Evolutionary conservation across 352 stramenopile species (phyloP).

Genomic region (Phytophthora melonis): DNA sequence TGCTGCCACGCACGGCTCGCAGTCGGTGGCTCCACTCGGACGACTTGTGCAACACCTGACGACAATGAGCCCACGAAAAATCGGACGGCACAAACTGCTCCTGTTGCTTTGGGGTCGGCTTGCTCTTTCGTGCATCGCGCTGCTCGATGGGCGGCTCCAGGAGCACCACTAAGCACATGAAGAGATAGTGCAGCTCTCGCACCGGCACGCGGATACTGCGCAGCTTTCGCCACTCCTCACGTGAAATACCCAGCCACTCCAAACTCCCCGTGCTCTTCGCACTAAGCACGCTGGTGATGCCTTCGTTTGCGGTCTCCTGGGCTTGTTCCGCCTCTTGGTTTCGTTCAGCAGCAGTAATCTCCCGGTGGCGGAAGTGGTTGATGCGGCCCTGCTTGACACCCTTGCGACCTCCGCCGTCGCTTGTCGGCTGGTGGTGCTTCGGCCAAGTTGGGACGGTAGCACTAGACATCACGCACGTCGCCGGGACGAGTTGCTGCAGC

Average conservation of each 20-base stretch:
- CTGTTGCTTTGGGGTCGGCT: constrained; percentile 51
- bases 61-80: constrained; percentile 72
- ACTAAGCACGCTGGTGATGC: constrained; percentile 25
- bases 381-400: constrained; percentile 64
- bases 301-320: constrained; percentile 15
- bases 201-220: constrained; percentile 69
- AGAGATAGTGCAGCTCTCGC: constrained; percentile 78
- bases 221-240: constrained; percentile 73
- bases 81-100: constrained; percentile 65
- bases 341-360: constrained; percentile 21
- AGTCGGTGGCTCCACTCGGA: constrained; percentile 56
- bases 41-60: constrained; percentile 65
- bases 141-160: constrained; percentile 63
- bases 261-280: constrained; percentile 43
- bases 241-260: constrained; percentile 74
- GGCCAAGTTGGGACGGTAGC: constrained; percentile 68
- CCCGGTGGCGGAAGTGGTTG: constrained; percentile 73
- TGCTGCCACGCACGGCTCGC: constrained; percentile 43
- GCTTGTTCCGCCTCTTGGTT: constrained; percentile 41
- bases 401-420: constrained; percentile 62
- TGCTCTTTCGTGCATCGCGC: constrained; percentile 36
- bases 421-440: constrained; percentile 60
- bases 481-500: constrained; percentile 36
- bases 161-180: constrained; percentile 82
- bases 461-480: constrained; percentile 63